Evolutionary conservation across 176 grass and related monocot genomes (phyloP), one percentile per base, ranked within the genome.

Genomic region (Eremochloa ophiuroides): DNA sequence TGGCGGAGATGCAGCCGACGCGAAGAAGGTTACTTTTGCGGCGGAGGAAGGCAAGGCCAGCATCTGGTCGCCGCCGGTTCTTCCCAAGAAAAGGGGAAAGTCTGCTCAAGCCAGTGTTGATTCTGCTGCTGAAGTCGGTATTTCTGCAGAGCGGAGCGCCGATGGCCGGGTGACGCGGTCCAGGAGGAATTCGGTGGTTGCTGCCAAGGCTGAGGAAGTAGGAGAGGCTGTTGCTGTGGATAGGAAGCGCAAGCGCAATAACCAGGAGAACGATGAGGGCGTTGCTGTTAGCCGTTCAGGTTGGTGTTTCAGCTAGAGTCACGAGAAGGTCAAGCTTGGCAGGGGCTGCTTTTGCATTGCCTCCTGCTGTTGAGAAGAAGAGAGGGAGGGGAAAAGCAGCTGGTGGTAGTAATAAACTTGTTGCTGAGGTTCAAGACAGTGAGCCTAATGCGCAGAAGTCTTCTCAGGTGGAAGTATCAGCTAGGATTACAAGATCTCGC

Each of bases 1-100:
- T 9, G 22, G 2, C 20, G 66, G 62, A 40, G 76, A 40, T 30
- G 76, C 33, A 0, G 81, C 30, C 7, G 84, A 27, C 13, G 53
- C 61, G 40, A 93, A 87, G 81, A 87, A 59, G 68, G 91, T 93
- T 8, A 87, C 60, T 4, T 93, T 93, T 34, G 51, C 22, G 33
- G 47, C 80, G 42, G 81, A 87, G 31, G 72, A 79, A 9, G 34
- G 44, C 4, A 51, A 7, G 1, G 31, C 29, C 2, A 80, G 30
- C 9, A 33, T 34, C 28, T 48, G 61, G 27, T 79, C 61, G 0
- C 76, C 62, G 20, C 76, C 62, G 20, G 18, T 48, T 15, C 61
- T 14, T 34, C 6, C 20, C 42, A 66, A 66, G 62, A 11, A 29
- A 31, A 78, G 47, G 74, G 30, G 66, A 22, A 66, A 30, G 37